These are phyloP conservation scores for Primulina eburnea DNA, from an alignment of 257 asterid genomes.

Conservation along the genomic window DNA sequence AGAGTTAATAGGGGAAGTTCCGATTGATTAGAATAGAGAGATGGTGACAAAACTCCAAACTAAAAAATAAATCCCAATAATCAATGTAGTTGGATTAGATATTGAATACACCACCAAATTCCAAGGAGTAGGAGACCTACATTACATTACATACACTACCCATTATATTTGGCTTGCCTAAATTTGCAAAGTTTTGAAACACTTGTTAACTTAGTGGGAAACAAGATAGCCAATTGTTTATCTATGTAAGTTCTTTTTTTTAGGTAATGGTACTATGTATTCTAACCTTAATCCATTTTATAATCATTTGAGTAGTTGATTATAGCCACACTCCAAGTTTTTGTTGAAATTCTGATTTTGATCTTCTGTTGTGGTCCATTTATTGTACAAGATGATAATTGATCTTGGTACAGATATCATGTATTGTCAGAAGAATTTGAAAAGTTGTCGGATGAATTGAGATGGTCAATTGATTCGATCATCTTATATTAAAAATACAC, in stretches of 20 bases:
- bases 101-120: slow-evolving; percentile 42
- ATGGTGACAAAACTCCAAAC: slow-evolving; percentile 27
- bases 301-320: slow-evolving; percentile 40
- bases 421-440: no score
- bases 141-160: slow-evolving; percentile 17
- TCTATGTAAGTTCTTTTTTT: not conserved
- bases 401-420: no score
- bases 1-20: not conserved
- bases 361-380: no score
- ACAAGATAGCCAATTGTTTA: slow-evolving; percentile 17
- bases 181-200: not conserved
- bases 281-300: slow-evolving; percentile 27
- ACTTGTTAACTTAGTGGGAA: slow-evolving; percentile 21
- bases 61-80: slow-evolving; percentile 1
- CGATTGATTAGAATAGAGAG: slow-evolving; percentile 23
- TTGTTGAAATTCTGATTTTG: not conserved
- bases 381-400: no score
- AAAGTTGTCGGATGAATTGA: no score
- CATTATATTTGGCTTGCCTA: slow-evolving; percentile 29
- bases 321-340: slow-evolving; percentile 27
- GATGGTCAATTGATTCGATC: no score
- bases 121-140: slow-evolving; percentile 23
- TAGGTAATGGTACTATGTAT: slow-evolving; percentile 19
- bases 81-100: slow-evolving; percentile 32
- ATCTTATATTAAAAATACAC: no score